Evolutionary conservation across 768 basidiomycete species (phyloP).

Genomic region (Omphalotus guepiniiformis): DNA sequence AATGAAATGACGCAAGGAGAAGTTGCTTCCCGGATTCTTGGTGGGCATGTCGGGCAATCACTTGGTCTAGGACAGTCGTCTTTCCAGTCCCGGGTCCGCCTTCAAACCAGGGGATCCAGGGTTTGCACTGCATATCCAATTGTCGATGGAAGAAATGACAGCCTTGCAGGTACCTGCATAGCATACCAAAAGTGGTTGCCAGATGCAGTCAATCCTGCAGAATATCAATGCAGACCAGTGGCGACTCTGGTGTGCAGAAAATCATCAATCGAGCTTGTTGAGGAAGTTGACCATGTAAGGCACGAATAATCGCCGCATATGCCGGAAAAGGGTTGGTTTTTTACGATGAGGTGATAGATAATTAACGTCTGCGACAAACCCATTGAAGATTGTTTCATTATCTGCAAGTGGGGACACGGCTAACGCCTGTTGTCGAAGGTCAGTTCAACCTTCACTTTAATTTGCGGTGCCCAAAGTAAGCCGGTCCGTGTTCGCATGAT

Average conservation of each 20-base stretch:
- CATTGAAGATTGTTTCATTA: constrained; percentile 58
- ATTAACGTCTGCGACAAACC: constrained; percentile 72
- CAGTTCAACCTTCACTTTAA: constrained; percentile 68
- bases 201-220: no score
- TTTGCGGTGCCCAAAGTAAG: constrained; percentile 73
- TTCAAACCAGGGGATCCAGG: no score
- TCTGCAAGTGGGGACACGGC: constrained; percentile 76
- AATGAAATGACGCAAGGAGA: no score
- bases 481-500: constrained; percentile 92
- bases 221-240: constrained; percentile 85
- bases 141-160: no score
- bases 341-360: constrained; percentile 90
- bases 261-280: constrained; percentile 76
- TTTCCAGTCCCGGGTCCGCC: no score
- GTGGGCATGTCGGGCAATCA: no score
- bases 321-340: constrained; percentile 88
- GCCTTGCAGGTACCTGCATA: no score
- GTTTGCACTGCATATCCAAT: no score
- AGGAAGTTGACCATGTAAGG: constrained; percentile 91
- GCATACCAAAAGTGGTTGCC: no score
- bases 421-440: constrained; percentile 79
- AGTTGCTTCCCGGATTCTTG: no score
- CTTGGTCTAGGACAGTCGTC: no score
- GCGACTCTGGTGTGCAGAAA: constrained; percentile 69
- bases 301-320: constrained; percentile 87